These are phyloP conservation scores for Daedalea quercina DNA, from an alignment of 768 basidiomycete species.

Conservation along the genomic window DNA sequence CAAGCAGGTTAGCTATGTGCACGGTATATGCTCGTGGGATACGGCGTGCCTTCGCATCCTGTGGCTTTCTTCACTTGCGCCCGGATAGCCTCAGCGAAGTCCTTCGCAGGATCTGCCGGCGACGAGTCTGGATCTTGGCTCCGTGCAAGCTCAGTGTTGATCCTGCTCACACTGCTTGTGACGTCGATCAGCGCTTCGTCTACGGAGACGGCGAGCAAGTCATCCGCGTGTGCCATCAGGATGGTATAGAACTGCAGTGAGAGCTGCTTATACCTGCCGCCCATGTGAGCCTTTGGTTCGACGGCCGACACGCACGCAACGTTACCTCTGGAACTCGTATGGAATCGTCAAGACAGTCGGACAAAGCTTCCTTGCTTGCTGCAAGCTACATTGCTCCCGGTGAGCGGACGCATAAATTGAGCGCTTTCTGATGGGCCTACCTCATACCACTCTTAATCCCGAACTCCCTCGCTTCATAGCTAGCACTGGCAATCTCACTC, in stretches of 20 bases:
- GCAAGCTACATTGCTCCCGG: not conserved
- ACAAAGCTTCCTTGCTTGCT: slow-evolving; percentile 70
- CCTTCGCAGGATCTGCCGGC: slow-evolving; percentile 55
- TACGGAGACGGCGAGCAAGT: slow-evolving; percentile 91
- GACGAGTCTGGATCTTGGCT: slow-evolving; percentile 13
- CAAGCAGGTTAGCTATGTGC: not conserved
- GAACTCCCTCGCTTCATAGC: slow-evolving; percentile 86
- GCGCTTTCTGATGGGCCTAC: slow-evolving; percentile 52
- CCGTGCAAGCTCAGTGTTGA: slow-evolving; percentile 23
- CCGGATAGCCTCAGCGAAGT: slow-evolving; percentile 78
- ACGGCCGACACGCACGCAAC: not conserved
- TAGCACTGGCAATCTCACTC: slow-evolving; percentile 91
- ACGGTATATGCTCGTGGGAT: not conserved
- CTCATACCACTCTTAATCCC: slow-evolving; percentile 96
- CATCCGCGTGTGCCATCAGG: slow-evolving; percentile 83
- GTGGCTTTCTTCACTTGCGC: slow-evolving; percentile 72
- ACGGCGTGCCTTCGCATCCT: slow-evolving; percentile 67
- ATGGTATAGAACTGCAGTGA: slow-evolving; percentile 91
- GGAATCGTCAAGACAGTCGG: slow-evolving; percentile 71
- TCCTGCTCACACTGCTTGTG: slow-evolving; percentile 46
- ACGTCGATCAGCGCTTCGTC: slow-evolving; percentile 96
- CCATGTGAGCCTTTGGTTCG: not conserved
- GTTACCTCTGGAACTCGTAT: slow-evolving; percentile 86
- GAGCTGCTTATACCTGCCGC: slow-evolving; percentile 67
- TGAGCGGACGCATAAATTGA: not conserved